Evolutionary conservation across 768 basidiomycete species (phyloP), one percentile per base, ranked within the genome.

Genomic region (Jaapia argillacea): DNA sequence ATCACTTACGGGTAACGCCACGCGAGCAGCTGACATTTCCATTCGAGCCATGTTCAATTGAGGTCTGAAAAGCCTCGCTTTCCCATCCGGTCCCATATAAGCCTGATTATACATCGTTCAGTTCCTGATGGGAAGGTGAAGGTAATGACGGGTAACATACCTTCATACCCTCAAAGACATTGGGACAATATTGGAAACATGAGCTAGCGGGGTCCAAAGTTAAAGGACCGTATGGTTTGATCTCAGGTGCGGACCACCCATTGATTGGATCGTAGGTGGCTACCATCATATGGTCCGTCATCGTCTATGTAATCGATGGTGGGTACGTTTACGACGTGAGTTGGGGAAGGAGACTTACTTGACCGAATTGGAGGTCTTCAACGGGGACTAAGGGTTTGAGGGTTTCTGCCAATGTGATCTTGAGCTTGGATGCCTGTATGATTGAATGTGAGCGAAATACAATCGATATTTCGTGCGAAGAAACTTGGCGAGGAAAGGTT

Each of bases 1-100:
- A 14, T 23, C 21, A 28, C 21, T 12, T 51, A 79, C 79, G 1
- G 86, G 87, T 13, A 89, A 65, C 0, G 85, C 84, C 38, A 88
- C 69, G 39, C 90, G 77, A 1, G 70, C 75, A 0, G 75, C 75
- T 18, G 83, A 86, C 25, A 71, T 67, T 36, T 71, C 67, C 61
- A 97, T 71, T 22, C 92, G 81, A 22, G 72, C 73, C 87, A 93
- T 90, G 60, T 94, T 94, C 59, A 74, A 63, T 24, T 86, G 70
- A 0, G 91, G 90, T 24, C 91, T 69, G 69, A 96, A 96, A 27
- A 94, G 62, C 5, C 84, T 70, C 1, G 79, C 71, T 41, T 75
- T 72, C 1, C 88, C 89, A 45, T 85, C 70, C n/a, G 77, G 72
- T 6, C 76, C 80, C 1, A 75, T 46, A 58, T 84, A 85, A 0